phyloP scores from a whole-genome alignment of 805 yeast genomes.

The Torulaspora indica region DNA sequence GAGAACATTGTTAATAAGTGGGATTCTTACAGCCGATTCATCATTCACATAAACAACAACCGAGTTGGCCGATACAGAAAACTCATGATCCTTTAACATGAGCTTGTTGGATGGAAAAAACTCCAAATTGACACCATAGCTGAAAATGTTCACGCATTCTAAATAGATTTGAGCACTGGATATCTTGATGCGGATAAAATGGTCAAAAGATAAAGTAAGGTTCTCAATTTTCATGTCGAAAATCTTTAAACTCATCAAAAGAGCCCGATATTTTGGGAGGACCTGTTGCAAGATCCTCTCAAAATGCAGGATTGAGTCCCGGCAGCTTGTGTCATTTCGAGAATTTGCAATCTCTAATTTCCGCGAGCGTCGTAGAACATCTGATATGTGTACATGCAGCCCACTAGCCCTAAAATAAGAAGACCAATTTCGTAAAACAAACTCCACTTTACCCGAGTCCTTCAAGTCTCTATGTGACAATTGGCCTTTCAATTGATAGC shows the following conservation, averaged over 20 bases:
- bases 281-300: constrained; percentile 3
- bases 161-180: constrained; percentile 29
- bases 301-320: not conserved
- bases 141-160: constrained; percentile 23
- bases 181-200: constrained; percentile 17
- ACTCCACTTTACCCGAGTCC: constrained; percentile 3
- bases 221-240: constrained; percentile 34
- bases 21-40: constrained; percentile 27
- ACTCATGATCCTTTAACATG: constrained; percentile 25
- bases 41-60: constrained; percentile 18
- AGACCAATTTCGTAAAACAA: constrained; percentile 20
- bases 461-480: constrained; percentile 4
- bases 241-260: constrained; percentile 19
- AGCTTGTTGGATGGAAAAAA: constrained; percentile 20
- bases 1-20: constrained; percentile 29
- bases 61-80: constrained; percentile 30
- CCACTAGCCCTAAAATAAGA: constrained; percentile 22
- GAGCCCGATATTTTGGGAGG: constrained; percentile 4
- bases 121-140: constrained; percentile 23
- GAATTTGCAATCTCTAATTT: not conserved
- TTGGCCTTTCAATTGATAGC: constrained; percentile 16
- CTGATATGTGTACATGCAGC: constrained; percentile 14
- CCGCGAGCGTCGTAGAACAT: not conserved
- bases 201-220: constrained; percentile 18
- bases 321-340: not conserved